Conservation (phyloP, 2,329 filamentous ascomycete species). For the Fusarium staphyleae region DNA sequence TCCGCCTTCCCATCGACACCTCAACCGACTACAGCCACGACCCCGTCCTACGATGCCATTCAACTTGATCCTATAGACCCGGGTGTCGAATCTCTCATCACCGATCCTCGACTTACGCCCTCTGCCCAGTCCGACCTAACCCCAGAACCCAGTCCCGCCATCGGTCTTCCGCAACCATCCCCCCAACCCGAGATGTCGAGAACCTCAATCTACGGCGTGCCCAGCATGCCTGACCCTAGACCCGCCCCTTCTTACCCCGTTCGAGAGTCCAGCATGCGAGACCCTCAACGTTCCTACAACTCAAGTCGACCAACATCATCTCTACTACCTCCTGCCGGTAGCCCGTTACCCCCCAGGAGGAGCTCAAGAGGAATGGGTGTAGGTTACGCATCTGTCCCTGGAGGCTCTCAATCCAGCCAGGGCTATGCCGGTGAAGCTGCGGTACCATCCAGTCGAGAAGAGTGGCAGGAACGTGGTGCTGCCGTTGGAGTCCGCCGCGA, state of each 20-base stretch:
- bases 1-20: constrained; percentile 22
- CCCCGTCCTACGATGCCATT: constrained; percentile 34
- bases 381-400: constrained; percentile 53
- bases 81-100: constrained; percentile 30
- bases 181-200: constrained; percentile 34
- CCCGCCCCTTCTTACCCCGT: constrained; percentile 60
- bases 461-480: constrained; percentile 96
- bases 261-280: constrained; percentile 73
- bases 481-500: constrained; percentile 83
- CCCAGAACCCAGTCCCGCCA: constrained; percentile 21
- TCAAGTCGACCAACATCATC: constrained; percentile 61
- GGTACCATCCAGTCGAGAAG: constrained; percentile 72
- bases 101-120: constrained; percentile 33
- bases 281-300: constrained; percentile 66
- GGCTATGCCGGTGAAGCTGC: constrained; percentile 51
- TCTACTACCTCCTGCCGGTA: constrained; percentile 55
- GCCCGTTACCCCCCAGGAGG: constrained; percentile 74
- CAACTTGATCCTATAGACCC: constrained; percentile 38
- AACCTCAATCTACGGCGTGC: constrained; percentile 62
- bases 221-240: constrained; percentile 69
- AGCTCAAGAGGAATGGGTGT: constrained; percentile 76
- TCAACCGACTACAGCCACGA: constrained; percentile 30
- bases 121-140: constrained; percentile 23
- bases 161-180: constrained; percentile 23
- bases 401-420: constrained; percentile 35